Evolutionary conservation across 345 rosid species (phyloP), one percentile per base, ranked within the genome.

Genomic region (Mangifera indica): DNA sequence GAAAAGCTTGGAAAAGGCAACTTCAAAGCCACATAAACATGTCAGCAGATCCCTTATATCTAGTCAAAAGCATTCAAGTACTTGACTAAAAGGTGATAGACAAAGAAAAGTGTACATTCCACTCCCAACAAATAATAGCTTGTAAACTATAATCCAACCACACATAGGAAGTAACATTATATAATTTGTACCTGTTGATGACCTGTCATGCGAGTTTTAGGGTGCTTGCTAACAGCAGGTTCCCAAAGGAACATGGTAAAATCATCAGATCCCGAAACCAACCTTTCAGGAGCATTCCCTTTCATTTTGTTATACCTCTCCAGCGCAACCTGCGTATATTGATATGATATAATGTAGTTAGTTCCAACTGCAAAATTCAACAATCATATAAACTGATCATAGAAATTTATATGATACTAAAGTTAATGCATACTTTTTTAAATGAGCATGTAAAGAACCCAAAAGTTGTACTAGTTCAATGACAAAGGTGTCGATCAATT

Each of bases 161-260:
- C 54, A 55, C 74, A 51, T 5, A 42, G 67, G 32, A 46, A 59
- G 37, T 42, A 8, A 26, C 17, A 45, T 63, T 22, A 24, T 13
- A 5, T 22, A 12, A 57, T 2, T 14, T 37, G 45, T 71, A 92
- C 98, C 89, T 92, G 92, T 78, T 92, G 93, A 79, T 94, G 98
- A 69, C 98, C 98, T 7, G 92, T 89, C 87, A 94, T 82, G 9
- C 90, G 97, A 48, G 88, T 82, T 81, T 84, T 92, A 22, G 89
- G 83, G 72, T 92, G 96, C 72, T 94, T 89, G 83, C 88, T 85
- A 63, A 83, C 82, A 66, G 92, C 81, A 66, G 97, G 98, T 63
- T 94, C 97, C 98, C 97, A 94, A 26, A 94, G 94, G 67, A 93
- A 88, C 98, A 93, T 88, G 5, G 98, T 93, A 76, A 82, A 86